phyloP scores from a whole-genome alignment of 441 rosid genomes.

The Euphorbia schlechtendalii region DNA sequence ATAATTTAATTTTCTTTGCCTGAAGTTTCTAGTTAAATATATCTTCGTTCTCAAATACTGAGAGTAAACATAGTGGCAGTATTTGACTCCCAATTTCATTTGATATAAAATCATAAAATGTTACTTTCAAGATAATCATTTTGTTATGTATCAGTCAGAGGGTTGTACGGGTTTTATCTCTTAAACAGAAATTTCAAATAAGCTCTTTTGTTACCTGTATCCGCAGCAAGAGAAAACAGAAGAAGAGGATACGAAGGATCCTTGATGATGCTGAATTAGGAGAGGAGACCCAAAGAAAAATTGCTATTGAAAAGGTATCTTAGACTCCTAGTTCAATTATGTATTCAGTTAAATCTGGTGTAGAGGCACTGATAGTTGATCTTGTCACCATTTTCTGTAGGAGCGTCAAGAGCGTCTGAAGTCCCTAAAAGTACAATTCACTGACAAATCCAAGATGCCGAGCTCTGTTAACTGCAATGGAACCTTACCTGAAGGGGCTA shows the following conservation, averaged over 20 bases:
- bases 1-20: neutral
- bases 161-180: conserved; percentile 15
- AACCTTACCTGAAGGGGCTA: conserved; percentile 57
- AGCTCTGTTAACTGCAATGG: conserved; percentile 42
- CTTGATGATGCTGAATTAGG: conserved; percentile 99
- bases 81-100: neutral
- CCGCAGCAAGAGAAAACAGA: conserved; percentile 61
- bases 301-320: conserved; percentile 93
- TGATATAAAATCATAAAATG: neutral
- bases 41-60: neutral
- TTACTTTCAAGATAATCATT: conserved; percentile 10
- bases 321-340: conserved; percentile 16
- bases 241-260: conserved; percentile 91
- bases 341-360: conserved; percentile 16
- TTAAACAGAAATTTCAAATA: conserved; percentile 25
- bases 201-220: conserved; percentile 19
- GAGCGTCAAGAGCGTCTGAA: conserved; percentile 97
- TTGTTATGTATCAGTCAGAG: neutral
- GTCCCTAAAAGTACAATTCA: conserved; percentile 69
- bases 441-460: conserved; percentile 55
- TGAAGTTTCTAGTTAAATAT: neutral
- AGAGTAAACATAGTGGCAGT: neutral
- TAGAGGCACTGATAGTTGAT: conserved; percentile 19
- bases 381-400: conserved; percentile 37
- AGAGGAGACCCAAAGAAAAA: conserved; percentile 94